Percentiles rank a stretch among this genome's conserved stretches.
These are phyloP conservation scores for Pulveroboletus sp. DNA, from an alignment of 768 basidiomycete genomes.

Conservation along the genomic window DNA sequence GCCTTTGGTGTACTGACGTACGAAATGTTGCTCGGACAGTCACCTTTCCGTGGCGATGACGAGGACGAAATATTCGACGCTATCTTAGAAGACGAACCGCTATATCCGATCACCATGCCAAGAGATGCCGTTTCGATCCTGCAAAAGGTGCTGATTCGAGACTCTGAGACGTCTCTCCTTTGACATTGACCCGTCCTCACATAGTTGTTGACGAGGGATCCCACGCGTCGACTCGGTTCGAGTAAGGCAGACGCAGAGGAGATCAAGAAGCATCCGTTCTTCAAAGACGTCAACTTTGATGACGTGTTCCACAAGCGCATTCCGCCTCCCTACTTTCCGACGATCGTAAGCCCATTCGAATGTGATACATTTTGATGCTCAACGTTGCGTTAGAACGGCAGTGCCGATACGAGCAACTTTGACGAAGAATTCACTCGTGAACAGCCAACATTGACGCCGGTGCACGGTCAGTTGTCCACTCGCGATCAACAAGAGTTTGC, in stretches of 20 bases:
- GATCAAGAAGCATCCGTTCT: conserved; percentile 97
- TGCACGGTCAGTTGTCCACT: conserved; percentile 86
- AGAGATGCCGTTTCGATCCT: conserved; percentile 93
- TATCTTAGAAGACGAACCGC: conserved; percentile 94
- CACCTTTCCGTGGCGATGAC: conserved; percentile 98
- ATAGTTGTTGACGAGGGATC: conserved; percentile 94
- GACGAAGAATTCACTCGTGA: conserved; percentile 97
- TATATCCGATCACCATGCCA: conserved; percentile 99
- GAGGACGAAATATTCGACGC: conserved; percentile 99
- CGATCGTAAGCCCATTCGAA: conserved; percentile 61
- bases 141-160: conserved; percentile 63
- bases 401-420: conserved; percentile 88
- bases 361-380: conserved; percentile 3
- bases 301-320: conserved; percentile 97
- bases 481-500: conserved; percentile 95
- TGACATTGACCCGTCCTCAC: conserved; percentile 7
- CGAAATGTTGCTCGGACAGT: conserved; percentile 98
- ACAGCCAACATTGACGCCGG: conserved; percentile 95
- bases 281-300: conserved; percentile 96
- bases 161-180: neutral
- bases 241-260: conserved; percentile 92
- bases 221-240: conserved; percentile 84
- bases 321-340: conserved; percentile 95
- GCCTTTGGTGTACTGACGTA: conserved; percentile 98
- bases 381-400: conserved; percentile 56